Evolutionary conservation across 257 asterid genomes (phyloP).

Genomic region (Ajuga chamaepitys): DNA sequence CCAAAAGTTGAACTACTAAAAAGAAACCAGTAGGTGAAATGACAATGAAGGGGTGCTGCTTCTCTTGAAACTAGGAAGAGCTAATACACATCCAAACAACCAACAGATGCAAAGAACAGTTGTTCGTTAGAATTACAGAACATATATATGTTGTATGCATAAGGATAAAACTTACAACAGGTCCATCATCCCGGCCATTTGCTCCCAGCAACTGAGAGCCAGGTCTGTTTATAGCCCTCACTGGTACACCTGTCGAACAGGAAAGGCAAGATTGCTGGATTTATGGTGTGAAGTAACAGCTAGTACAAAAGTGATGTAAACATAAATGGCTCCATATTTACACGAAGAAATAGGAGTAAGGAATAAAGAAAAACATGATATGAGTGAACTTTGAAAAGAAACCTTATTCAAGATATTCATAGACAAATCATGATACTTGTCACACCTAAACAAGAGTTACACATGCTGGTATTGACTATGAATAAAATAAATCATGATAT

Average conservation of each 20-base stretch:
- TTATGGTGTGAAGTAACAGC: neutral
- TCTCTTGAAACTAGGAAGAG: neutral
- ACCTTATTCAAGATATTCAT: neutral
- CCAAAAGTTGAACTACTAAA: neutral
- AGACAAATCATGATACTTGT: neutral
- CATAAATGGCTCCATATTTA: neutral
- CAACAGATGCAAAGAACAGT: neutral
- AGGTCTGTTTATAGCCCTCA: slow-evolving; percentile 88
- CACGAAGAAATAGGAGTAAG: neutral
- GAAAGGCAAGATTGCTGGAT: slow-evolving; percentile 1
- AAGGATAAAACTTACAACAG: slow-evolving; percentile 54
- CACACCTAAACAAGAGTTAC: neutral
- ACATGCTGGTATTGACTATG: neutral
- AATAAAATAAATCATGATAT: neutral
- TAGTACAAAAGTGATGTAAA: neutral
- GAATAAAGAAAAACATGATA: neutral
- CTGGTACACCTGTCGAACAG: slow-evolving; percentile 63
- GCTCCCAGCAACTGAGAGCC: slow-evolving; percentile 85
- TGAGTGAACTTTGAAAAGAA: neutral
- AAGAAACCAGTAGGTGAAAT: neutral
- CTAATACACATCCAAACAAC: neutral
- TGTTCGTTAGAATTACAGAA: neutral
- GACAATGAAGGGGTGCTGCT: neutral
- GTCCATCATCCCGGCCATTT: slow-evolving; percentile 98
- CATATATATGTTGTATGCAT: neutral